Evolutionary conservation across 1,284 basidiomycete species (phyloP), one percentile per base, ranked within the genome.

Genomic region (Schizopora paradoxa): DNA sequence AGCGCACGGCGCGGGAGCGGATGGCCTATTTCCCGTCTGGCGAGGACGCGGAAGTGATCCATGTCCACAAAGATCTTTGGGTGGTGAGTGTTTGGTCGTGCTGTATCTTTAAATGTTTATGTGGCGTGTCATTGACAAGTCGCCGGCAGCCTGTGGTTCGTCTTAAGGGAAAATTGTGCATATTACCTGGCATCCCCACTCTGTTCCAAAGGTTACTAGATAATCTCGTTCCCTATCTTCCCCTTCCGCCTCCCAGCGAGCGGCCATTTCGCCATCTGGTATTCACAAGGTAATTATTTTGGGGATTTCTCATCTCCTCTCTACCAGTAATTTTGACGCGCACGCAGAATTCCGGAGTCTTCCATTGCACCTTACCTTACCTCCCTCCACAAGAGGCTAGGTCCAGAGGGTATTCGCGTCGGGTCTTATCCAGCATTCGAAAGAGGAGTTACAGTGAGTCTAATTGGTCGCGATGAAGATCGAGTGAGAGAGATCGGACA

Each of bases 351-450:
- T 32, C 82, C 89, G 0, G 94, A 97, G 67, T 91, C 86, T 2
- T 79, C 79, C 48, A 96, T 97, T 47, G 88, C 91, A 2, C 92
- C 94, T 0, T 95, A 85, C 66, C 74, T 97, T 25, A 85, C 86
- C 0, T 66, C 75, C 11, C 73, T 98, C 0, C 86, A 91, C 57
- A 73, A 76, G 16, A 79, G 86, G 36, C 77, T 91, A 13, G 82
- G 78, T 59, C 67, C 74, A 2, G 84, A 88, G 48, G 82, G 81
- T 10, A 82, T 98, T 48, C 83, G 87, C 58, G 77, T 95, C 23
- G 90, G 91, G 3, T 89, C 84, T 13, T 94, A 91, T 61, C 86
- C 86, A 5, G 72, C 78, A 38, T 63, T 86, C 13, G 65, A 72
- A 45, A 66, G 66, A 49, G 86, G 82, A 44, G 82, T 23, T 64